Base-by-base conservation (phyloP, 1,139 yeast genomes). In the Maudiozyma humilis region DNA sequence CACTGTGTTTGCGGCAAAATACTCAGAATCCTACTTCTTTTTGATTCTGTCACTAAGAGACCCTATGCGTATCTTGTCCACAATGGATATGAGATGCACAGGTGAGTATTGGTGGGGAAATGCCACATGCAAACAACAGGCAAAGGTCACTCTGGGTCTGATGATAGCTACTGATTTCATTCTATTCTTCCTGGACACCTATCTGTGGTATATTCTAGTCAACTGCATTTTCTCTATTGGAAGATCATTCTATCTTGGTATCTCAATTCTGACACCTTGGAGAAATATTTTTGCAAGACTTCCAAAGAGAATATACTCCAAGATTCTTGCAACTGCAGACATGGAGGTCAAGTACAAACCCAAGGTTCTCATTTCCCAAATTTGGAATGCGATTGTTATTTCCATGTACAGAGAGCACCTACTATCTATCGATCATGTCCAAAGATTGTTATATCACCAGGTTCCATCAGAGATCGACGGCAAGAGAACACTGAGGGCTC, bases 301-400 rank as follows among this genome's bases (percentile, higher is more conserved):
- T 64, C 98, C 98, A 66, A 91, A 91, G 79, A 87, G 98, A 79
- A 88, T 91, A 57, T 91, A 91, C 73, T 87, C 96, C 47, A 91
- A 91, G 79, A 81, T 91, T 55, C 78, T 91, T 68, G 97, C 98
- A 40, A 91, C 98, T 35, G 85, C 95, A 54, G 98, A 91, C 67
- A 91, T 91, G 97, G 98, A 91, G 71, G 86, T 91, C 64, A 91
- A 91, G 73, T 91, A 91, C 73, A 91, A 91, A 70, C 98, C 98
- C 57, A 91, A 91, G 78, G 97, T 91, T 53, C 75, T 91, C 65
- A 89, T 91, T 61, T 88, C 97, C 38, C 98, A 91, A 73, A 89
- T 91, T 60, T 91, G 98, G 98, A 91, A 91, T 65, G 98, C 98
- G 44, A 84, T 89, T 67, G 94, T 89, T 58, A 89, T 89, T 59